Percentiles rank a stretch among this genome's conserved stretches.
phyloP scores from a whole-genome alignment of 805 yeast genomes.

The Saccharomycopsis capsularis region DNA sequence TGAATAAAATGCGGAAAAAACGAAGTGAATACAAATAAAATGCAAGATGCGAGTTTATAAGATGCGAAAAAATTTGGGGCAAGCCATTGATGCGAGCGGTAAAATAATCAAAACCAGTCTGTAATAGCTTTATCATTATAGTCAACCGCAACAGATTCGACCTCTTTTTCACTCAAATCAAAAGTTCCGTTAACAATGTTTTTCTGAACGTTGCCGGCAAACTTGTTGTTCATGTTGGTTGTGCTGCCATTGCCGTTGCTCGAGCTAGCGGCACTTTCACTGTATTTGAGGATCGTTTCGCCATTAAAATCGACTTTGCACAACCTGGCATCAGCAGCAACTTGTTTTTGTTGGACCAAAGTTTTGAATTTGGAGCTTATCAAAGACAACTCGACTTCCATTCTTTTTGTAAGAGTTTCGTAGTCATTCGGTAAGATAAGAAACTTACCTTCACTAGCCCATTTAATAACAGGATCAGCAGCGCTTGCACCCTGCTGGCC shows the following conservation, averaged over 20 bases:
- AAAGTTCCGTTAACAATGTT: not conserved
- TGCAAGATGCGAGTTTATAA: no score
- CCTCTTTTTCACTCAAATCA: not conserved
- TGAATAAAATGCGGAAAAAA: no score
- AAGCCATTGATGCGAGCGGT: no score
- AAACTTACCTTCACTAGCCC: slow-evolving; percentile 37
- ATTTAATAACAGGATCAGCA: slow-evolving; percentile 29
- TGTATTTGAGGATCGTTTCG: slow-evolving; percentile 8
- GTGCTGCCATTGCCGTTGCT: not conserved
- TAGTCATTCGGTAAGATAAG: slow-evolving; percentile 34
- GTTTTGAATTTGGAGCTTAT: not conserved
- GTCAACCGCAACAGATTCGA: not conserved
- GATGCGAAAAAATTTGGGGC: no score
- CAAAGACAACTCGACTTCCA: slow-evolving; percentile 7
- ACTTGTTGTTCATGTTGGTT: not conserved
- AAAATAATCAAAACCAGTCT: slow-evolving; percentile 8
- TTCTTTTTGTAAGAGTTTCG: slow-evolving; percentile 30
- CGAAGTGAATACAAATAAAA: no score
- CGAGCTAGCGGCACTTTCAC: not conserved
- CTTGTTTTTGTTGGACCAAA: not conserved
- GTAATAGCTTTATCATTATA: slow-evolving; percentile 4
- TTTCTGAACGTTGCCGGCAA: not conserved
- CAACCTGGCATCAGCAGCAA: not conserved
- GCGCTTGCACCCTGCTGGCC: slow-evolving; percentile 24
- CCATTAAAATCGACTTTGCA: slow-evolving; percentile 16